Conservation (phyloP, 805 yeast species). For the Dipodascus albidus region DNA sequence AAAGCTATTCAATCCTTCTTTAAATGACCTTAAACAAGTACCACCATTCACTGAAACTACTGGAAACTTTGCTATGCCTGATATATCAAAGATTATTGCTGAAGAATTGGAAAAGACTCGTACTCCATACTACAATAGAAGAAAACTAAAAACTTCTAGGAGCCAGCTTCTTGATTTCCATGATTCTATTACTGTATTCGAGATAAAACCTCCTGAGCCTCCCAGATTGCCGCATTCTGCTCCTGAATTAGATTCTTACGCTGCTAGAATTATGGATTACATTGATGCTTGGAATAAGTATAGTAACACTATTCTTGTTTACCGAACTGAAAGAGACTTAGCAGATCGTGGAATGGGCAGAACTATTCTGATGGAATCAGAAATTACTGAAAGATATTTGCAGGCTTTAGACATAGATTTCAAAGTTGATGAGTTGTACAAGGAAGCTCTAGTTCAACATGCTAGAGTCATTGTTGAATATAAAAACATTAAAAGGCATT, state of each 20-base stretch:
- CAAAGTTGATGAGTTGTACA: constrained; percentile 14
- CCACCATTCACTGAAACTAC: constrained; percentile 17
- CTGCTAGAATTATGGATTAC: constrained; percentile 12
- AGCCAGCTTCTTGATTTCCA: constrained; percentile 11
- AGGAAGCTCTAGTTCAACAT: constrained; percentile 9
- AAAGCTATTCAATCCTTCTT: background rate
- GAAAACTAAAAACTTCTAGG: background rate
- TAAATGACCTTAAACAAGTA: constrained; percentile 1
- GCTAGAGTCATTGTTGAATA: background rate
- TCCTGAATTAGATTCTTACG: constrained; percentile 11
- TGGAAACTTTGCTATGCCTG: constrained; percentile 22
- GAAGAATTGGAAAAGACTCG: background rate
- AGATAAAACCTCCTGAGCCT: constrained; percentile 16
- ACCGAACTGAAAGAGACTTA: constrained; percentile 15
- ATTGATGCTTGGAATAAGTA: constrained; percentile 18
- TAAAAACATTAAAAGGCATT: background rate
- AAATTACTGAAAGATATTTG: constrained; percentile 10
- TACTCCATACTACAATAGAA: background rate
- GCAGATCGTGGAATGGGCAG: constrained; percentile 14
- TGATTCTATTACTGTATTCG: constrained; percentile 12
- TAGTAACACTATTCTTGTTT: constrained; percentile 12
- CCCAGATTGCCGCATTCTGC: constrained; percentile 12
- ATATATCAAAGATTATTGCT: constrained; percentile 8
- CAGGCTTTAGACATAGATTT: constrained; percentile 18
- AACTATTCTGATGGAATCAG: constrained; percentile 4